Base-by-base conservation (phyloP, 129 eudicot species). In the Flaveria robusta region DNA sequence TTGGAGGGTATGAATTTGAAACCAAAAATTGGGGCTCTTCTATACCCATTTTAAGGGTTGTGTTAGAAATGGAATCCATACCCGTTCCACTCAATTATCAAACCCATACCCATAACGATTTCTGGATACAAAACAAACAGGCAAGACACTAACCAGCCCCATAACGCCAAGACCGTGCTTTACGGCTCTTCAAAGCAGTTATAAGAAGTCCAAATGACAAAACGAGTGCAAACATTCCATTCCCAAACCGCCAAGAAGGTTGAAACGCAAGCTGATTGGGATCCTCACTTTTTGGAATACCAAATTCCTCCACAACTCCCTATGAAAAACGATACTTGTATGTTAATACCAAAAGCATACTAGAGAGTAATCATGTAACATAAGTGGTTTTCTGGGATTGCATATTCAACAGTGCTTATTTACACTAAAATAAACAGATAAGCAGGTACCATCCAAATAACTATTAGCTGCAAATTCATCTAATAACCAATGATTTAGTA, bases 91-190 rank as follows among this genome's bases (percentile, higher is more conserved):
- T 29, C 64, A 56, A 56, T 56, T 22, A 56, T 56, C 64, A 56
- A 56, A 22, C 64, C 64, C 27, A 56, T 56, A 11, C 8, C 39
- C 37, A 14, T 63, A 63, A 20, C 2, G 22, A 63, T 27, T 63
- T 16, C 19, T 29, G 43, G 42, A 37, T 63, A n/a, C 19, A 63
- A 29, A 63, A 62, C 42, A 62, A 63, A 63, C 12, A 74, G 43
- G 59, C 69, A 50, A 72, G 70, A 72, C 39, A 65, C 67, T 70
- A 42, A 93, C 98, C 98, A 56, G 96, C 47, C 39, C 98, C 98
- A 79, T 93, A 93, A 50, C 98, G 96, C 98, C 98, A 93, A 13
- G 97, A 91, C 80, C 98, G 84, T 81, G 98, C 98, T 74, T 88
- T 93, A 18, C 98, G 93, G 84, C 97, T 93, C 77, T 80, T 88